These are phyloP conservation scores for Fomitiporia mediterranea DNA, from an alignment of 1,284 basidiomycete genomes.

Conservation along the genomic window DNA sequence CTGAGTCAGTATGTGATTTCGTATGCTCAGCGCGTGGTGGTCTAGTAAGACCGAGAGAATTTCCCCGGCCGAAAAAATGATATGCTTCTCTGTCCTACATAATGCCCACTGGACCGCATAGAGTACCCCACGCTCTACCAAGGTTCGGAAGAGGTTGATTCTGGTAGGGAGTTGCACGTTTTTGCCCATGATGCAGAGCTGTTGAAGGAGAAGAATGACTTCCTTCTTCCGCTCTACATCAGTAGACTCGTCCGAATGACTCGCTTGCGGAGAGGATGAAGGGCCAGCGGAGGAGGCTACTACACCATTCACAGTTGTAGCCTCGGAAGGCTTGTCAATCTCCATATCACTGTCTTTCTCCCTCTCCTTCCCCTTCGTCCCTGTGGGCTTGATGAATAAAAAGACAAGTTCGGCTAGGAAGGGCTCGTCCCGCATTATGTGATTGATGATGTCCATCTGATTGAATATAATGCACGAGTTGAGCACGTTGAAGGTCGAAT, in stretches of 20 bases:
- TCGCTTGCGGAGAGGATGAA: constrained; percentile 6
- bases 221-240: constrained; percentile 48
- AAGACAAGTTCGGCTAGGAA: constrained; percentile 79
- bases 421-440: constrained; percentile 74
- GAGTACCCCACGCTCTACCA: constrained; percentile 87
- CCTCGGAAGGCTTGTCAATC: constrained; percentile 11
- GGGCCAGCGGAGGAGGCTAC: not conserved
- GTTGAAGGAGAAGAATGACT: constrained; percentile 84
- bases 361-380: constrained; percentile 24
- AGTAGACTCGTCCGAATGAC: not conserved
- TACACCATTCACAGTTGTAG: not conserved
- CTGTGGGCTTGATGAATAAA: constrained; percentile 53
- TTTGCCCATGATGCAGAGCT: constrained; percentile 94
- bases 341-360: constrained; percentile 19
- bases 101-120: constrained; percentile 92
- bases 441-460: constrained; percentile 95
- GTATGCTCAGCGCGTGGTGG: constrained; percentile 86
- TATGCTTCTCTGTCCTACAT: constrained; percentile 34
- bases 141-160: constrained; percentile 81
- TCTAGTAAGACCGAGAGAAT: constrained; percentile 86
- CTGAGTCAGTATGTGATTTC: constrained; percentile 81
- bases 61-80: constrained; percentile 81
- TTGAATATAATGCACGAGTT: constrained; percentile 99
- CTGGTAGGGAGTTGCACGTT: constrained; percentile 89
- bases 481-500: constrained; percentile 95